Conservation (phyloP, 306 rosid genomes). For the Hippophae gyantsensis region DNA sequence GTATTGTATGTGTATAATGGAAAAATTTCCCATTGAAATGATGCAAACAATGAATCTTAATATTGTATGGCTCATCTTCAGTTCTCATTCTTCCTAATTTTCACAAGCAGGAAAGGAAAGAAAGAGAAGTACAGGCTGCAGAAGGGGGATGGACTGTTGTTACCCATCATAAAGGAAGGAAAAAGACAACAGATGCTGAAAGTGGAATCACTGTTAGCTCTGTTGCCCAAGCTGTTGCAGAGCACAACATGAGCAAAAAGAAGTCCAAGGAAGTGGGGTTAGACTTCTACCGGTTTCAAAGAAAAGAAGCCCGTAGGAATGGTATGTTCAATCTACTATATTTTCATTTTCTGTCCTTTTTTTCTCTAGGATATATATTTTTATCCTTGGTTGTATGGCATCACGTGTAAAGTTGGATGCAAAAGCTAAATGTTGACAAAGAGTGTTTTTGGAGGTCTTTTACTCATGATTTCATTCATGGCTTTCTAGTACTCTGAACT, state of each 20-base stretch:
- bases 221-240: slow-evolving; percentile 61
- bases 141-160: slow-evolving; percentile 93
- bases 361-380: not conserved
- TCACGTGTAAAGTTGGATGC: not conserved
- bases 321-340: slow-evolving; percentile 30
- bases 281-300: slow-evolving; percentile 82
- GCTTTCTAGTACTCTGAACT: not conserved
- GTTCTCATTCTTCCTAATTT: slow-evolving; percentile 11
- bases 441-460: not conserved
- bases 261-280: slow-evolving; percentile 51
- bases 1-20: not conserved
- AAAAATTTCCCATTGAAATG: not conserved
- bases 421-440: not conserved
- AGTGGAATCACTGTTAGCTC: slow-evolving; percentile 75
- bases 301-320: slow-evolving; percentile 72
- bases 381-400: not conserved
- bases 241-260: slow-evolving; percentile 54
- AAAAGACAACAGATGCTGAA: slow-evolving; percentile 73
- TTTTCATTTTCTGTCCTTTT: not conserved
- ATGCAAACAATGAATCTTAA: not conserved
- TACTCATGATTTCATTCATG: not conserved
- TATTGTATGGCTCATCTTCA: not conserved
- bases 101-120: slow-evolving; percentile 55
- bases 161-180: slow-evolving; percentile 79
- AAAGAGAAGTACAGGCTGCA: slow-evolving; percentile 56